A percentile compares a stretch with the other conserved stretches of the same genome.
Conservation (phyloP, 2,329 filamentous ascomycete genomes). For the Hyphodiscus sp. region DNA sequence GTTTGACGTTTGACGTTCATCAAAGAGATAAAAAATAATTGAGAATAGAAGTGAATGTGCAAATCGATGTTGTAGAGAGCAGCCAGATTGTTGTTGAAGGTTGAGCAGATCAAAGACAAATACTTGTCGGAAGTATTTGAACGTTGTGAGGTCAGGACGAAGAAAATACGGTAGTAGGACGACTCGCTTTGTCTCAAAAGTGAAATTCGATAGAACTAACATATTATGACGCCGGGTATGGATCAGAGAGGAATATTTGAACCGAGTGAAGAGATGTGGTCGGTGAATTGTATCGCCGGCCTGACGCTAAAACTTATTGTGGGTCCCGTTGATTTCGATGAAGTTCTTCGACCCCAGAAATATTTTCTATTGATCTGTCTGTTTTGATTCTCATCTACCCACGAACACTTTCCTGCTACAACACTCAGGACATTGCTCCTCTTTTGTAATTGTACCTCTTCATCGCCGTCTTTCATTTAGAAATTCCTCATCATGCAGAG, state of each 20-base stretch:
- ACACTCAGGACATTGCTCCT: conserved; percentile 6
- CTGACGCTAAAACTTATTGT: not conserved
- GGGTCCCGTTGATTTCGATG: not conserved
- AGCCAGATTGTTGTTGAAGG: too few relatives aligned
- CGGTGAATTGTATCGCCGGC: not conserved
- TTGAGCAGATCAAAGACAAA: too few relatives aligned
- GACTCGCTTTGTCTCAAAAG: too few relatives aligned
- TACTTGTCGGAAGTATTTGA: too few relatives aligned
- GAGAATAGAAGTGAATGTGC: too few relatives aligned
- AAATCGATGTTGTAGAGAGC: too few relatives aligned
- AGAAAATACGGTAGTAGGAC: too few relatives aligned
- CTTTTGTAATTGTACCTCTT: conserved; percentile 22
- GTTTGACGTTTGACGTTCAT: too few relatives aligned
- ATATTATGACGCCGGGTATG: too few relatives aligned
- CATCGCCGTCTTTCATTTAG: conserved; percentile 15
- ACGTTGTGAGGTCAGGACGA: too few relatives aligned
- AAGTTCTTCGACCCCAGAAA: not conserved
- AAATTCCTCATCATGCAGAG: conserved; percentile 74
- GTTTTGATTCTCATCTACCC: not conserved
- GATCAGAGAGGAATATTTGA: not conserved
- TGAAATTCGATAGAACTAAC: too few relatives aligned
- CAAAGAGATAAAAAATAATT: too few relatives aligned
- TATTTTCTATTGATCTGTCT: not conserved
- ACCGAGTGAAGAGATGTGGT: not conserved
- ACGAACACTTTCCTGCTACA: conserved; percentile 1